These are phyloP conservation scores for Suillus occidentalis DNA, from an alignment of 768 basidiomycete genomes.

Conservation along the genomic window DNA sequence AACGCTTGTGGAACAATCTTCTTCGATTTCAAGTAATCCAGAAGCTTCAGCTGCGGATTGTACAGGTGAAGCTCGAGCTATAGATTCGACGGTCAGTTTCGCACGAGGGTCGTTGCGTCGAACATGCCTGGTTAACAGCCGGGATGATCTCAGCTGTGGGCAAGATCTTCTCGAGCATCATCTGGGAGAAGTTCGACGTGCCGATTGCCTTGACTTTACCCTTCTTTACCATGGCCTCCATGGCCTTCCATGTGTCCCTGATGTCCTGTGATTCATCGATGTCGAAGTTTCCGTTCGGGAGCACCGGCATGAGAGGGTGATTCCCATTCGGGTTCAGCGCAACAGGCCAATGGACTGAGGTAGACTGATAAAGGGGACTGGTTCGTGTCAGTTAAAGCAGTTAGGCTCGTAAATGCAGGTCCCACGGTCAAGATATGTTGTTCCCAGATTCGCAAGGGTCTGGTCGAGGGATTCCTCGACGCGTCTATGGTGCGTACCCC, in stretches of 20 bases:
- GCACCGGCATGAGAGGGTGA: constrained; percentile 54
- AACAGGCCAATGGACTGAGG: constrained; percentile 80
- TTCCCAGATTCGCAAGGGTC: constrained; percentile 73
- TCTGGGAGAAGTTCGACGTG: constrained; percentile 73
- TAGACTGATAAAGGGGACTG: constrained; percentile 42
- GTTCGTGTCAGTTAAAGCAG: not conserved
- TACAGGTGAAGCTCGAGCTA: constrained; percentile 75
- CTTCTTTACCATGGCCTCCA: constrained; percentile 71
- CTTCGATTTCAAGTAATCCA: constrained; percentile 61
- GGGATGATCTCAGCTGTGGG: constrained; percentile 66
- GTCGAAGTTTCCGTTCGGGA: constrained; percentile 63
- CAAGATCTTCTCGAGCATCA: constrained; percentile 70
- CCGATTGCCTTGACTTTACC: constrained; percentile 71
- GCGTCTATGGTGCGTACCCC: constrained; percentile 65
- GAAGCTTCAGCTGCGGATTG: constrained; percentile 70
- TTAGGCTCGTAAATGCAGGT: constrained; percentile 14
- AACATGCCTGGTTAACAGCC: constrained; percentile 66
- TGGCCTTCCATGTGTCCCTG: constrained; percentile 78
- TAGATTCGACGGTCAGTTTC: not conserved
- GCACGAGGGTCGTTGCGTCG: not conserved
- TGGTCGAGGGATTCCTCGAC: constrained; percentile 75
- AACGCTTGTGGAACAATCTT: constrained; percentile 75
- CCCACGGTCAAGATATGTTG: constrained; percentile 80
- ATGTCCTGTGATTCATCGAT: constrained; percentile 65
- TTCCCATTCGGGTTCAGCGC: constrained; percentile 68